Conservation (phyloP, 495 filamentous ascomycete genomes). For the Daldinia concentrica region DNA sequence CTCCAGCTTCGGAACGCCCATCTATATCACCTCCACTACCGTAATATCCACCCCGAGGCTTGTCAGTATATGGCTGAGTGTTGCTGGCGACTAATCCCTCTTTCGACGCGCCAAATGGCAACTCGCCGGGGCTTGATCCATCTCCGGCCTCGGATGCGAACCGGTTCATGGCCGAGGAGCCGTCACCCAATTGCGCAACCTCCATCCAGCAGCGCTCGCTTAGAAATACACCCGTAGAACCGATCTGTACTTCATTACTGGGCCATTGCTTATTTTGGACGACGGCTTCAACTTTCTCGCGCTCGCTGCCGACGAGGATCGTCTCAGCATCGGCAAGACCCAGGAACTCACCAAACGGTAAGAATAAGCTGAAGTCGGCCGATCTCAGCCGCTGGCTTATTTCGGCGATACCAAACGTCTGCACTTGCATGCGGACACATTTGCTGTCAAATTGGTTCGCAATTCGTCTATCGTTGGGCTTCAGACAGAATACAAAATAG, state of each 20-base stretch:
- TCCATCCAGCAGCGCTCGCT: conserved; percentile 96
- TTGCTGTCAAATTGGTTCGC: conserved; percentile 99
- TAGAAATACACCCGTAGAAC: conserved; percentile 92
- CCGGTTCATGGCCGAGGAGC: conserved; percentile 60
- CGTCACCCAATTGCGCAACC: conserved; percentile 78
- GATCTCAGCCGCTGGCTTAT: conserved; percentile 92
- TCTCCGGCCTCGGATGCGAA: conserved; percentile 61
- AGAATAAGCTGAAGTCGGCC: conserved; percentile 93
- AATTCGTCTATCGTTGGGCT: conserved; percentile 96
- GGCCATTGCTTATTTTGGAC: conserved; percentile 92
- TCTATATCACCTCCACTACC: conserved; percentile 83
- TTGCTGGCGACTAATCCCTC: conserved; percentile 68
- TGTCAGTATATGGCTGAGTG: conserved; percentile 75
- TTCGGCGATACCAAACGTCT: conserved; percentile 95
- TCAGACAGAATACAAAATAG: conserved; percentile 96
- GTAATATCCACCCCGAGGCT: conserved; percentile 80
- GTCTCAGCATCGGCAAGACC: conserved; percentile 85
- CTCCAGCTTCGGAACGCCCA: conserved; percentile 87
- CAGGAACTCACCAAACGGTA: conserved; percentile 95
- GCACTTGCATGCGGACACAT: conserved; percentile 92
- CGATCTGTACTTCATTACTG: conserved; percentile 87
- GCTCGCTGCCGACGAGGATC: conserved; percentile 87
- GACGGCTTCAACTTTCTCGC: conserved; percentile 88
- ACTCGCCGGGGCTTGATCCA: conserved; percentile 47
- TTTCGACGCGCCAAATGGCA: conserved; percentile 71